Evolutionary conservation across 129 eudicot species (phyloP).

Genomic region (Flaveria bidentis): DNA sequence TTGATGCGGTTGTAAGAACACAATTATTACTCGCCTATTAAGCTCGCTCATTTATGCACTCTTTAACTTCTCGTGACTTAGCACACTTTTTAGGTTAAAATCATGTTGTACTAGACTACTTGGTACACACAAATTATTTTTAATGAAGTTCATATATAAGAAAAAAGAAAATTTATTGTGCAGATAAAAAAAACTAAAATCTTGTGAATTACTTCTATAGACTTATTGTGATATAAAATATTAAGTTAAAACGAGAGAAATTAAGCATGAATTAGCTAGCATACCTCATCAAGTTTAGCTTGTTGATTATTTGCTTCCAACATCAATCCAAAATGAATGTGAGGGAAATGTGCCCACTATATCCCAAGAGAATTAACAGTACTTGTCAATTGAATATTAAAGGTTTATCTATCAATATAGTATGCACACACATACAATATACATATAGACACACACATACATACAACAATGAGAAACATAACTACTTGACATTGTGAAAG

Average conservation of each 20-base stretch:
- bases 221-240: background rate
- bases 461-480: background rate
- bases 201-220: background rate
- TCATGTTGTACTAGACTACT: no score
- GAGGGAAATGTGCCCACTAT: slow-evolving; percentile 99
- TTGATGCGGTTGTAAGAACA: no score
- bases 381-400: background rate
- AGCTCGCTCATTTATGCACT: no score
- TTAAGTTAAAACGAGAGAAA: background rate
- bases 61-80: no score
- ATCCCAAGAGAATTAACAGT: slow-evolving; percentile 19
- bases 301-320: slow-evolving; percentile 74
- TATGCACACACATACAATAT: background rate
- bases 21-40: no score
- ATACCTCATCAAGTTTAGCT: slow-evolving; percentile 72
- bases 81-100: no score
- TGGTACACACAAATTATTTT: background rate
- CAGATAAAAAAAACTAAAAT: background rate
- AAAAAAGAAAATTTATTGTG: background rate
- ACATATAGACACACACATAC: background rate
- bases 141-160: background rate
- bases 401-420: background rate
- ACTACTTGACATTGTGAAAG: slow-evolving; percentile 26
- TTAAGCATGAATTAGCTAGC: slow-evolving; percentile 3
- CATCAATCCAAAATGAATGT: slow-evolving; percentile 93